phyloP scores from a whole-genome alignment of 1,139 yeast species.

The Pichia sp. region DNA sequence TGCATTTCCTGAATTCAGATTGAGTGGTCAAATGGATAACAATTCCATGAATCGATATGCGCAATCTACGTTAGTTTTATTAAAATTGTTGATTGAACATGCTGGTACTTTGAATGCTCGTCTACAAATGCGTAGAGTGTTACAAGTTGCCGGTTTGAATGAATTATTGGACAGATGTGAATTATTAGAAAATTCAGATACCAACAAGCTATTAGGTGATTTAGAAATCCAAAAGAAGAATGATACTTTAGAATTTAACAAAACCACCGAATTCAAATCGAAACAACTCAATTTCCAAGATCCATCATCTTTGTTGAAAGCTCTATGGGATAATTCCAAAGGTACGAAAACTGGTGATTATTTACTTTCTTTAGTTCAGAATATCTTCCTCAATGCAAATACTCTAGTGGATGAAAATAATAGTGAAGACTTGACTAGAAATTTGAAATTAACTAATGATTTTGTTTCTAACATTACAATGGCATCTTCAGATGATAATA shows the following conservation, averaged over 20 bases:
- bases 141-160: conserved; percentile 73
- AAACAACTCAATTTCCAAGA: conserved; percentile 65
- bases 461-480: conserved; percentile 77
- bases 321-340: conserved; percentile 69
- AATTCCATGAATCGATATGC: conserved; percentile 78
- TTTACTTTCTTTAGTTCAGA: conserved; percentile 79
- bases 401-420: conserved; percentile 48
- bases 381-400: conserved; percentile 67
- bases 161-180: conserved; percentile 62
- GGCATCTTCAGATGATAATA: conserved; percentile 60
- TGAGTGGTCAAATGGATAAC: conserved; percentile 62
- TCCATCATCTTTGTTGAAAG: conserved; percentile 68
- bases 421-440: conserved; percentile 50
- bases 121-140: conserved; percentile 72
- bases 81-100: conserved; percentile 68
- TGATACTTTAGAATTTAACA: conserved; percentile 67
- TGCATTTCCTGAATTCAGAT: conserved; percentile 82
- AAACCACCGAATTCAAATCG: conserved; percentile 54
- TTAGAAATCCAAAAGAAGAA: conserved; percentile 65
- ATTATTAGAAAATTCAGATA: conserved; percentile 58
- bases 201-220: conserved; percentile 64
- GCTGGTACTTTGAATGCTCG: conserved; percentile 67
- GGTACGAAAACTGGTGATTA: conserved; percentile 73
- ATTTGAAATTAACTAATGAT: conserved; percentile 79
- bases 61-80: conserved; percentile 70